Base-by-base conservation (phyloP, 768 basidiomycete species). In the Boletus pseudo-olivaceus region DNA sequence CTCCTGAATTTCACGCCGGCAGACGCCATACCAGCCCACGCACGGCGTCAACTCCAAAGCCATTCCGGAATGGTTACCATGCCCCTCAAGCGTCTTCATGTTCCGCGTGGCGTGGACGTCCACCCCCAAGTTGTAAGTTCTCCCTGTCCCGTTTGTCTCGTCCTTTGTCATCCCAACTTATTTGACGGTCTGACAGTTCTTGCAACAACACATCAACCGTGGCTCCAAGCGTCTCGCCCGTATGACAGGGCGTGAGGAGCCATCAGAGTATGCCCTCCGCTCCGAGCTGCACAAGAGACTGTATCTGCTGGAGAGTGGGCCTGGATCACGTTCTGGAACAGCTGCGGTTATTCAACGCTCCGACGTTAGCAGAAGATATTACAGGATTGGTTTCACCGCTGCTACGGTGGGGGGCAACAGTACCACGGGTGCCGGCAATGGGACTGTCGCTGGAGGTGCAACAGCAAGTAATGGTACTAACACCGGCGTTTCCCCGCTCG, bases 161-260 rank as follows among this genome's bases (percentile, higher is more conserved):
- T 34, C 15, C 14, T 30, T 40, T 1, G 29, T 27, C 8, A 5
- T 10, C 33, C 10, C 35, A 19, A 43, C 49, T 41, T 15, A 19
- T 14, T 14, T 42, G 19, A 37, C 29, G 49, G 33, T 54, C 19
- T 41, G 30, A 19, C 34, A 91, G 89, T 67, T 78, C 42, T 70
- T 84, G 33, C 87, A 90, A 67, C 88, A 86, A 68, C 77, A 84
- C 62, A 79, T 87, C 57, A 90, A 89, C 68, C 83, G 82, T 47
- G 76, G 78, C 49, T 71, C 80, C 50, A 78, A 76, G 53, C 85
- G 88, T 49, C 77, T 83, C 47, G 86, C 88, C 8, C 82, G 78
- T 46, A 87, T 90, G 83, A 81, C 81, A 5, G 82, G 85, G 14
- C 80, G 78, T 37, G 71, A 72, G 20, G 76, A 65, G 8, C 85